phyloP scores from a whole-genome alignment of 2,329 filamentous ascomycete species.

The Phymatotrichopsis omnivora region DNA sequence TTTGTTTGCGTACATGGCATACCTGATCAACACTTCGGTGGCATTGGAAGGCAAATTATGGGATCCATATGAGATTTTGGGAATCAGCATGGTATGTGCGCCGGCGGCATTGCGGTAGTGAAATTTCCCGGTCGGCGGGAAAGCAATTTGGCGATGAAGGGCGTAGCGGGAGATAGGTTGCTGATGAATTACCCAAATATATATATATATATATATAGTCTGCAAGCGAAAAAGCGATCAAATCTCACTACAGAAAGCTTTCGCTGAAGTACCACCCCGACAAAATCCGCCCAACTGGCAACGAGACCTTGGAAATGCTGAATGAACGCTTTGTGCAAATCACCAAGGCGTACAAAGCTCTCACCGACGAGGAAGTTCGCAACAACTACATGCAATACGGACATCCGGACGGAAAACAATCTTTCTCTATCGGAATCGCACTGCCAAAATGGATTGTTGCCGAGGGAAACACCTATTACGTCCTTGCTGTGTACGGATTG shows the following conservation, averaged over 20 bases:
- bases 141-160: too few species aligned
- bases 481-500: conserved; percentile 77
- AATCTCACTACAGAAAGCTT: conserved; percentile 76
- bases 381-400: conserved; percentile 96
- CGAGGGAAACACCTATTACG: conserved; percentile 90
- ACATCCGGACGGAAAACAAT: conserved; percentile 96
- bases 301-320: conserved; percentile 74
- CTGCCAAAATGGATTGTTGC: conserved; percentile 86
- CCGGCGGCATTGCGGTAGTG: too few species aligned
- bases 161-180: too few species aligned
- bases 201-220: conserved; percentile 43
- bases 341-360: conserved; percentile 93
- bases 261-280: conserved; percentile 85
- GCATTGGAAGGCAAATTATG: conserved; percentile 55
- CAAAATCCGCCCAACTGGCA: conserved; percentile 84
- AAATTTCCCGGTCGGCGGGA: too few species aligned
- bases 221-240: conserved; percentile 80
- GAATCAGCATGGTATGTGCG: conserved; percentile 59
- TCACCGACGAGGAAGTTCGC: conserved; percentile 93
- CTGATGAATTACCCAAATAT: neutral
- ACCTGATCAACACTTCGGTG: conserved; percentile 60
- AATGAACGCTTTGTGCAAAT: conserved; percentile 89
- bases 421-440: conserved; percentile 94
- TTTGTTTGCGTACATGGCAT: conserved; percentile 80
- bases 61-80: conserved; percentile 94